Base-by-base conservation (phyloP, 345 rosid genomes). In the Heritiera fomes region DNA sequence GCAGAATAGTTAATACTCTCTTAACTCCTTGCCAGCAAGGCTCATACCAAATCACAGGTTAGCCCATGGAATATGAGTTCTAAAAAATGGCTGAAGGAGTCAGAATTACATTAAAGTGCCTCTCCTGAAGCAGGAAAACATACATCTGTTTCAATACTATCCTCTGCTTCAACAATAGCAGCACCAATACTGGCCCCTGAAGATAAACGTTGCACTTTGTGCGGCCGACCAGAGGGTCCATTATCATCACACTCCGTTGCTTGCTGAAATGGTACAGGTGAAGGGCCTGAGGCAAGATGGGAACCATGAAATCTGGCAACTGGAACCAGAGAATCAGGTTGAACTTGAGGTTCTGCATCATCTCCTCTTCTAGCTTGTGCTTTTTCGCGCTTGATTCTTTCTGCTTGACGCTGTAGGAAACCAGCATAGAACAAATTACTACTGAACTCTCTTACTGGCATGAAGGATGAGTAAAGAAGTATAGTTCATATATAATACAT, bases 281-380 rank as follows among this genome's bases (percentile, higher is more conserved):
- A 58, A 80, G 94, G 91, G 79, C 90, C 97, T 20, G 98, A 89
- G 77, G 99, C 95, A 77, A 96, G 99, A 75, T 97, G 91, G 77
- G 98, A 92, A 79, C 98, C 94, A 67, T 75, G 91, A 85, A 84
- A 91, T 75, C 83, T 87, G 82, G 92, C 47, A 84, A 90, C 92
- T 32, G 98, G 90, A 82, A 94, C 98, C 82, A 96, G 85, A 75
- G 87, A 80, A 46, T 91, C 87, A 73, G 90, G 88, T 80, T 83
- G 85, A 79, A 74, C 79, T 80, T 69, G 84, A 66, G 90, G 93
- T 73, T 83, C 87, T 2, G 84, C 86, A 78, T 94, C 95, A 87
- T 88, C 86, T 75, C 87, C 87, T 86, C 90, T 88, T 79, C 85
- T 88, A n/a, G 78, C 78, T 47, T 87, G 91, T 63, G 81, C 86